Conservation (phyloP, 345 rosid genomes). For the Populus tremula region DNA sequence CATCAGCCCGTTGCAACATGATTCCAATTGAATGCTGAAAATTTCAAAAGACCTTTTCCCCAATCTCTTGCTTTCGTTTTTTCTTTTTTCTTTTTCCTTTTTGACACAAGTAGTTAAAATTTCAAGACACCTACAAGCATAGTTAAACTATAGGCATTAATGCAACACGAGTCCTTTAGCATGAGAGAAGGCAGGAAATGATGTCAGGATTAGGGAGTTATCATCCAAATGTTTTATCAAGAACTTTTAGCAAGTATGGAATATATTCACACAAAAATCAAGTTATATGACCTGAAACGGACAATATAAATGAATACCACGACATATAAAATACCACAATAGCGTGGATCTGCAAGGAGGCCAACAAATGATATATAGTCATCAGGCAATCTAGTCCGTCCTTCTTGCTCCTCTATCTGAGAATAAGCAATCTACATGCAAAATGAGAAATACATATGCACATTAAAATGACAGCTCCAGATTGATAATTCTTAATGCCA, state of each 20-base stretch:
- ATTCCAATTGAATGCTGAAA: background rate
- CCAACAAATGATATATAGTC: slow-evolving; percentile 91
- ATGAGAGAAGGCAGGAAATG: slow-evolving; percentile 1
- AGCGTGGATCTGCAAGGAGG: slow-evolving; percentile 94
- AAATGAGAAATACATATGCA: background rate
- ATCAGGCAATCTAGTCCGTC: slow-evolving; percentile 52
- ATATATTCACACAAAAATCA: slow-evolving; percentile 14
- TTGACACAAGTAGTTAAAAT: background rate
- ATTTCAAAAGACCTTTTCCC: background rate
- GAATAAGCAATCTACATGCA: slow-evolving; percentile 71
- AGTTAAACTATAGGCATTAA: background rate
- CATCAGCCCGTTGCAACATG: background rate
- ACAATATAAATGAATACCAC: slow-evolving; percentile 33
- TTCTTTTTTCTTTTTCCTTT: background rate
- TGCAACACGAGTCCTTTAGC: background rate
- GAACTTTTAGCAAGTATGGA: slow-evolving; percentile 4
- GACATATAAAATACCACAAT: slow-evolving; percentile 70
- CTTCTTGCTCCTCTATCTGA: slow-evolving; percentile 91
- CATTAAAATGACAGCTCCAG: background rate
- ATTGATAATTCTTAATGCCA: background rate
- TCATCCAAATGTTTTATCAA: background rate
- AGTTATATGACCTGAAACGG: slow-evolving; percentile 11
- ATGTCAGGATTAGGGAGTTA: background rate
- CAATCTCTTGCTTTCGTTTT: background rate
- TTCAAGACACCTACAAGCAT: background rate